Evolutionary conservation across 441 rosid species (phyloP), one percentile per base, ranked within the genome.

Genomic region (Isatis lusitanica): DNA sequence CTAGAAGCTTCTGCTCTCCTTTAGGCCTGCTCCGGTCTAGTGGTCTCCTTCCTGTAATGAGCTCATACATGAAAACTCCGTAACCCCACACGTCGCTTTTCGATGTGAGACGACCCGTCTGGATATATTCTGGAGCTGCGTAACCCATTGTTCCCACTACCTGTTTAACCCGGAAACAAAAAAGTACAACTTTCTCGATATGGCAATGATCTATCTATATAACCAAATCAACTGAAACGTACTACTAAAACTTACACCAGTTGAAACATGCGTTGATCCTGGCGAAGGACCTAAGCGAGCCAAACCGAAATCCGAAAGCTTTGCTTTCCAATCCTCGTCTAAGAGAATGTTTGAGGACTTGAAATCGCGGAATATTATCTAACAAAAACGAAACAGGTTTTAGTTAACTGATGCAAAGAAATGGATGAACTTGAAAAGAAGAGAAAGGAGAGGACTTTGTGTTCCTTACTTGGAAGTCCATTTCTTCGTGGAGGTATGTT

Each of bases 141-240:
- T 94, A 94, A 28, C 97, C 97, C 91, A 87, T 79, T 56, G 99
- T 94, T 74, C 98, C 99, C 51, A 94, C 97, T 48, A 90, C 98
- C 97, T 94, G 81, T 62, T 35, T 70, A 33, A 13, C 63, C 51
- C 35, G 42, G 7, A 30, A 9, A 17, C 5, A 16, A 39, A 58
- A 16, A 68, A 33, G 3, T 5, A 59, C 0, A 43, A 44, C 38
- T 75, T 86, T 92, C 79, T 88, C 85, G 24, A 73, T 58, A 82
- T 18, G 84, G n/a, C 86, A 87, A 38, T 81, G 86, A 83, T 81
- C n/a, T 53, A 21, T n/a, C 24, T 48, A 75, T 35, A 35, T 36
- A 2, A 68, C 50, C 69, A 74, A 55, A 35, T 42, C 40, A 68
- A 58, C n/a, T 10, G 12, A 35, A 35, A 26, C 36, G 35, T 44